Evolutionary conservation across 2,329 filamentous ascomycete species (phyloP).

Genomic region (Beauveria australis): DNA sequence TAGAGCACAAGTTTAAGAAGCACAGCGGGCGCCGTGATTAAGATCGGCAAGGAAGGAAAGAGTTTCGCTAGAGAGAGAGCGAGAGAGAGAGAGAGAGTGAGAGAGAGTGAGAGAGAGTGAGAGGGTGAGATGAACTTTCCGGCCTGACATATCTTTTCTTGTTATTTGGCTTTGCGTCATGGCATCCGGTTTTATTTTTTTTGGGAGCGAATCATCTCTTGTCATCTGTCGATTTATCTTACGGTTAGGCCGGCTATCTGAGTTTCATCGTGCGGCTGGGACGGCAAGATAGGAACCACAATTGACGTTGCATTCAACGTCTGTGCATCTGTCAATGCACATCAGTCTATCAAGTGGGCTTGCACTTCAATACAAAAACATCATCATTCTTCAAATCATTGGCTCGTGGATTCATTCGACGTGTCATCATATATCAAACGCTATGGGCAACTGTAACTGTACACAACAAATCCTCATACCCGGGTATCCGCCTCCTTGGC

Average conservation of each 20-base stretch:
- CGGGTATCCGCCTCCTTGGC: not conserved
- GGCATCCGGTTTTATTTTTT: too few relatives aligned
- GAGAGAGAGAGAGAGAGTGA: too few relatives aligned
- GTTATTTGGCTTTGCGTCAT: too few relatives aligned
- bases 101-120: not conserved
- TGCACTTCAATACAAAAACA: not conserved
- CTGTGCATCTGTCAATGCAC: not conserved
- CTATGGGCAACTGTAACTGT: not conserved
- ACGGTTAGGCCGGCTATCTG: not conserved
- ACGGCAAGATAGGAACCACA: not conserved
- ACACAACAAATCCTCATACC: not conserved
- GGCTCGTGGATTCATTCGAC: not conserved
- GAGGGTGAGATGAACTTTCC: not conserved
- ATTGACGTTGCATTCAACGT: not conserved
- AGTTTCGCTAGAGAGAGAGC: not conserved
- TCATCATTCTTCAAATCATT: not conserved
- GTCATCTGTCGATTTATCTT: not conserved
- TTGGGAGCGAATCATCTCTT: too few relatives aligned
- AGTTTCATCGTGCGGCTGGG: not conserved
- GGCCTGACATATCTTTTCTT: not conserved
- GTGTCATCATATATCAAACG: not conserved
- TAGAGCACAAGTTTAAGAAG: constrained; percentile 36
- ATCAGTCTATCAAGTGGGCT: not conserved
- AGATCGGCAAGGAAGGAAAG: not conserved
- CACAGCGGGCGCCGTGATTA: constrained; percentile 11